These are phyloP conservation scores for Termitomyces eurrhizus DNA, from an alignment of 768 basidiomycete species.

Conservation along the genomic window DNA sequence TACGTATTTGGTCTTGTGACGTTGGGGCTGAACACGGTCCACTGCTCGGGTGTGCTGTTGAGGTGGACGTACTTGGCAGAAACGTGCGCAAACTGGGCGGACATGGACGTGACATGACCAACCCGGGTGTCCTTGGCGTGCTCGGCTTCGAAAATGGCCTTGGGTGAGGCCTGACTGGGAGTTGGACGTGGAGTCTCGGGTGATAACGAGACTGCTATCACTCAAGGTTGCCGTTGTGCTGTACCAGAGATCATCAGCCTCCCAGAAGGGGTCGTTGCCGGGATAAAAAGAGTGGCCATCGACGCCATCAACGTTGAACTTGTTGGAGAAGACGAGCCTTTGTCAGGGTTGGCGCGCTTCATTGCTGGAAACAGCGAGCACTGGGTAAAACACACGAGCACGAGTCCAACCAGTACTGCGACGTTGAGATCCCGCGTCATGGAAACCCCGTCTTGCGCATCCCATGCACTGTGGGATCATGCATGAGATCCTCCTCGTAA, in stretches of 20 bases:
- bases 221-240: too few relatives aligned
- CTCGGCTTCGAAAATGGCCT: conserved; percentile 68
- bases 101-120: conserved; percentile 55
- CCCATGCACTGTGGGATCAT: too few relatives aligned
- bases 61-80: not conserved
- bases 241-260: conserved; percentile 49
- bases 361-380: too few relatives aligned
- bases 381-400: too few relatives aligned
- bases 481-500: too few relatives aligned
- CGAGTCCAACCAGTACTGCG: too few relatives aligned
- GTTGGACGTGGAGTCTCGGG: conserved; percentile 48
- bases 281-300: conserved; percentile 41
- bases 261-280: conserved; percentile 70
- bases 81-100: not conserved
- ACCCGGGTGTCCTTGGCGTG: conserved; percentile 42
- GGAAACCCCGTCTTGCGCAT: too few relatives aligned
- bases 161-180: conserved; percentile 26
- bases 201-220: conserved; percentile 60
- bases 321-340: conserved; percentile 66
- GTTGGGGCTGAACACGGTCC: not conserved
- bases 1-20: not conserved
- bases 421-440: too few relatives aligned
- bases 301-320: conserved; percentile 42
- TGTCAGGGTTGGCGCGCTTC: conserved; percentile 31
- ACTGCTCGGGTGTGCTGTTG: not conserved